Evolutionary conservation across 2,329 filamentous ascomycete genomes (phyloP).

Genomic region (Apiospora aurea): DNA sequence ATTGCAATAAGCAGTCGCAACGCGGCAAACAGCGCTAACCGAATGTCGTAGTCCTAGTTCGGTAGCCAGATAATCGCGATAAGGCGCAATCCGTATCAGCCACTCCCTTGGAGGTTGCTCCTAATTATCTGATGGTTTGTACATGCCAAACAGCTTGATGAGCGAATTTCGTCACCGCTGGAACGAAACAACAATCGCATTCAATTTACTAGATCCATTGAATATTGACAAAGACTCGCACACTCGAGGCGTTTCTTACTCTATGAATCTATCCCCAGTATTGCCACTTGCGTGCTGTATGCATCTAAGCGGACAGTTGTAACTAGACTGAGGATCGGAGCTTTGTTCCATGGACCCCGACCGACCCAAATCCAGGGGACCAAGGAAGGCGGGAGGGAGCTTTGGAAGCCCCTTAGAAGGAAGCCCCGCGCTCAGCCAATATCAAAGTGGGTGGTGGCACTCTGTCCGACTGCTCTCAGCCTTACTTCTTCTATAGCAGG

Average conservation of each 20-base stretch:
- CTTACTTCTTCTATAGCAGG: slow-evolving; percentile 6
- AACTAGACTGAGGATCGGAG: not conserved
- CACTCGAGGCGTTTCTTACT: not conserved
- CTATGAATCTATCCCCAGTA: not conserved
- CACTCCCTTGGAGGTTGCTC: not conserved
- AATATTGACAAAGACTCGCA: not conserved
- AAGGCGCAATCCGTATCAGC: not conserved
- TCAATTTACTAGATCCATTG: not conserved
- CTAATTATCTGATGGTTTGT: not conserved
- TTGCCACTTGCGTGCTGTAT: not conserved
- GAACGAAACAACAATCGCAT: not conserved
- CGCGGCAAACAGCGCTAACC: slow-evolving; percentile 8
- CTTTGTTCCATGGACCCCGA: not conserved
- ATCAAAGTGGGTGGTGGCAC: slow-evolving; percentile 9
- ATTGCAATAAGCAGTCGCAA: slow-evolving; percentile 20
- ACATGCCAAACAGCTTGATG: not conserved
- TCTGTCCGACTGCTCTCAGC: slow-evolving; percentile 5
- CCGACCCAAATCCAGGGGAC: slow-evolving; percentile 11
- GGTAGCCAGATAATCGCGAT: not conserved
- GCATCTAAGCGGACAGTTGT: not conserved
- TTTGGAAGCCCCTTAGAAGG: slow-evolving; percentile 15
- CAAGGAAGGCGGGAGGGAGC: slow-evolving; percentile 5
- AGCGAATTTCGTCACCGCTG: not conserved
- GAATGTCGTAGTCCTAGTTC: slow-evolving; percentile 16
- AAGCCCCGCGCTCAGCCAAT: slow-evolving; percentile 9